Percentiles rank a stretch among this genome's conserved stretches.
These are phyloP conservation scores for Aspergillus awamori DNA, from an alignment of 2,329 filamentous ascomycete genomes.

Conservation along the genomic window DNA sequence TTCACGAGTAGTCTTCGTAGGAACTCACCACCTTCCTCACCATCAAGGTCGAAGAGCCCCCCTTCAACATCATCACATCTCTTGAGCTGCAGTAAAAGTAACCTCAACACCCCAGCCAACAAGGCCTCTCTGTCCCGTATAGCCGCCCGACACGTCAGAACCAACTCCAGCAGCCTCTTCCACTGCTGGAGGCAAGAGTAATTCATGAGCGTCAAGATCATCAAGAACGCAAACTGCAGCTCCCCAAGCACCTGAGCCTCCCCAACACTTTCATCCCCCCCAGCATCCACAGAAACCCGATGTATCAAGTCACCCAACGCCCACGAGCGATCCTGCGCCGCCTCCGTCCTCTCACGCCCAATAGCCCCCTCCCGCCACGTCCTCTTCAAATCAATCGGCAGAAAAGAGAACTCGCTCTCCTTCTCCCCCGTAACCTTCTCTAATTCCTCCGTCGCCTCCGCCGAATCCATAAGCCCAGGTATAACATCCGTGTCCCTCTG, in stretches of 20 bases:
- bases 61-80: conserved; percentile 63
- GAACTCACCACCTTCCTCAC: conserved; percentile 55
- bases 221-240: conserved; percentile 64
- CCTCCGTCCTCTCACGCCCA: conserved; percentile 64
- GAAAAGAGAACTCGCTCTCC: conserved; percentile 55
- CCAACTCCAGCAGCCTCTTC: conserved; percentile 60
- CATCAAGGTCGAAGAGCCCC: conserved; percentile 62
- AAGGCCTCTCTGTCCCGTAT: conserved; percentile 52
- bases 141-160: conserved; percentile 60
- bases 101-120: conserved; percentile 55
- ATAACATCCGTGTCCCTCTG: conserved; percentile 61
- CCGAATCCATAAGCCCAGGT: conserved; percentile 53
- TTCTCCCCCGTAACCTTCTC: conserved; percentile 34
- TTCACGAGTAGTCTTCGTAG: conserved; percentile 55
- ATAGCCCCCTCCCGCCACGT: conserved; percentile 66
- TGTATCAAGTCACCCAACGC: conserved; percentile 58
- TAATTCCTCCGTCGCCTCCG: conserved; percentile 19
- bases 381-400: conserved; percentile 62
- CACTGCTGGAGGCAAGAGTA: conserved; percentile 68
- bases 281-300: conserved; percentile 35
- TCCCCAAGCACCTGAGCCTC: conserved; percentile 57
- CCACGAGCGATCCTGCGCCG: conserved; percentile 65
- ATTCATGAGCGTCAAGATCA: conserved; percentile 66
- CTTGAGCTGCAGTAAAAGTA: conserved; percentile 56
- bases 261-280: conserved; percentile 21